Percentiles rank a stretch among this genome's conserved stretches.
phyloP scores from a whole-genome alignment of 2,329 filamentous ascomycete species.

The Nemania sp. region DNA sequence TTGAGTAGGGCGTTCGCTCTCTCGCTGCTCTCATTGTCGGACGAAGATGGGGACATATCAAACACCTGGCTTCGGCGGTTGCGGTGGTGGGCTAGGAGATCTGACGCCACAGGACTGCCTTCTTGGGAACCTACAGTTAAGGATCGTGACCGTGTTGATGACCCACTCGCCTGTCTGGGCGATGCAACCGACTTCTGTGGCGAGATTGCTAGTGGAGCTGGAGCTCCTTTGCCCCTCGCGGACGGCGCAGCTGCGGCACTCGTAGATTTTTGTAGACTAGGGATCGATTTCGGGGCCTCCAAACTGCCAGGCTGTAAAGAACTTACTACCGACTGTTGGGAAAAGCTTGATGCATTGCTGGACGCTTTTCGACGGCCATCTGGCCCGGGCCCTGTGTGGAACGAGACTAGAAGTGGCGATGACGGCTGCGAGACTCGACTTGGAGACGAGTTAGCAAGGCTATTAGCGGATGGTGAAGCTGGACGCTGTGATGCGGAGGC shows the following conservation, averaged over 20 bases:
- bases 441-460: conserved; percentile 83
- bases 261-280: conserved; percentile 63
- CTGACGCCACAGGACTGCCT: conserved; percentile 73
- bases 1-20: conserved; percentile 88
- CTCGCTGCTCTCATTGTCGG: conserved; percentile 87
- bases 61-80: conserved; percentile 94
- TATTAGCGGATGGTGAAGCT: conserved; percentile 81
- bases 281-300: conserved; percentile 69
- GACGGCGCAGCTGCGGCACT: conserved; percentile 61
- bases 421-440: conserved; percentile 79
- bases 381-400: conserved; percentile 80
- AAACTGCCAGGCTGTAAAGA: conserved; percentile 73
- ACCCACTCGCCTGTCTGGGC: conserved; percentile 63
- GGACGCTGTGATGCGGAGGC: conserved; percentile 68
- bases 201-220: conserved; percentile 57
- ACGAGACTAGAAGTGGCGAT: conserved; percentile 93
- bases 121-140: conserved; percentile 95
- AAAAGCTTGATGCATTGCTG: conserved; percentile 82
- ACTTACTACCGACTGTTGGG: conserved; percentile 70
- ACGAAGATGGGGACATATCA: conserved; percentile 95
- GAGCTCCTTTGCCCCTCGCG: conserved; percentile 57
- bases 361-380: conserved; percentile 88
- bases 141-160: conserved; percentile 77
- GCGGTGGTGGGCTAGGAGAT: conserved; percentile 74
- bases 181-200: conserved; percentile 67